A percentile compares a stretch with the other conserved stretches of the same genome.
Conservation (phyloP, 345 rosid species). For the Eucalyptus sp. region DNA sequence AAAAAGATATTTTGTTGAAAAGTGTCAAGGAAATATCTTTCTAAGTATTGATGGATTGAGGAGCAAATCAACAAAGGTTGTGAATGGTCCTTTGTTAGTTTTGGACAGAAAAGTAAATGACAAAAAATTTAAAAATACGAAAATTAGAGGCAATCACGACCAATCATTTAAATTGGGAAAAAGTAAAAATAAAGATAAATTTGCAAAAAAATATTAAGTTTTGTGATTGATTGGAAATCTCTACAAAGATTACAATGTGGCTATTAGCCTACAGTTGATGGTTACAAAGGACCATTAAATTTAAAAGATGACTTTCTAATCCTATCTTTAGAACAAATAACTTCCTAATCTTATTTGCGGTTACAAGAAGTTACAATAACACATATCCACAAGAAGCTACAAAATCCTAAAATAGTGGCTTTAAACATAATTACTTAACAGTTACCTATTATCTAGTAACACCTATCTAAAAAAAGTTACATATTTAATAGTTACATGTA, state of each 20-base stretch:
- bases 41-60: not conserved
- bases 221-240: not conserved
- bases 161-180: too few relatives aligned
- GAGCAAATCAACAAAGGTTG: not conserved
- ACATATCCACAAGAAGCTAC: too few relatives aligned
- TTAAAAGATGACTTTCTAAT: too few relatives aligned
- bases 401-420: not conserved
- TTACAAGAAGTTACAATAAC: not conserved
- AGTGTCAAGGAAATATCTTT: not conserved
- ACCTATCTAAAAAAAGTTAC: not conserved
- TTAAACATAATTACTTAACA: not conserved
- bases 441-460: not conserved
- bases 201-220: too few relatives aligned
- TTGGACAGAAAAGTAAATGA: not conserved
- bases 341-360: not conserved
- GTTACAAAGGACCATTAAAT: not conserved
- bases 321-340: not conserved
- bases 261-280: not conserved
- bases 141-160: too few relatives aligned
- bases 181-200: too few relatives aligned
- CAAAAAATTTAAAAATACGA: too few relatives aligned
- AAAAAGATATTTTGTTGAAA: not conserved
- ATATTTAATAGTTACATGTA: not conserved
- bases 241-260: not conserved
- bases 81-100: not conserved